Base-by-base conservation (phyloP, 2,329 filamentous ascomycete species). In the Plectosphaerella plurivora region DNA sequence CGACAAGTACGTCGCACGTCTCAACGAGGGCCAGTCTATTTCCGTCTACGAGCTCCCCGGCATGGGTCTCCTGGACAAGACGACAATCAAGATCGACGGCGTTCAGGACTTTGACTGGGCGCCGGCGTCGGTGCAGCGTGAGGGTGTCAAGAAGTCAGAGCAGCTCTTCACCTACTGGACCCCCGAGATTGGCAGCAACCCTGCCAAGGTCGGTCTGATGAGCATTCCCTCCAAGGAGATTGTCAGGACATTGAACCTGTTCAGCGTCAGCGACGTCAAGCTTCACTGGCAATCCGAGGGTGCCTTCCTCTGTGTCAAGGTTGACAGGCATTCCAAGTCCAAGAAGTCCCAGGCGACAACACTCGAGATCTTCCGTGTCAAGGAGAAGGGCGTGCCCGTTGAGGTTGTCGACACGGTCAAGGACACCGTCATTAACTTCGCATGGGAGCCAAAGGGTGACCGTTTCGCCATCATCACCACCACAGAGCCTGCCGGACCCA, bases 81-180 rank as follows among this genome's bases (percentile, higher is more conserved):
- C 88, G 2, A 88, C 88, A 8, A 87, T 99, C 77, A 97, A 97
- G 80, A 89, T 97, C 57, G 94, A 99, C 61, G 93, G 93, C 51
- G 88, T 97, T 46, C 86, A 93, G 78, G 94, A 99, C 73, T 99
- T 99, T 67, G 94, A 99, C 70, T 99, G 94, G 94, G 90, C 91
- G 1, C 94, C 94, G 15, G 84, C 91, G 16, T 89, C 84, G 12
- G 85, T 89, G 11, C 84, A 85, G 66, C 86, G 93, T 55, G 91
- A 96, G 2, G 86, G 91, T 51, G 73, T 95, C 72, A 97, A 95
- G 81, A 83, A 78, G 6, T 95, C 97, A 70, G 94, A 99, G 76
- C 94, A 97, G 70, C 83, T 99, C 5, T 86, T 99, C 73, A 96
- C 89, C 77, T 99, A 92, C 84, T 99, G 94, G 94, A 97, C 94